These are phyloP conservation scores for Candida yuanshanica DNA, from an alignment of 805 yeast genomes.

Conservation along the genomic window DNA sequence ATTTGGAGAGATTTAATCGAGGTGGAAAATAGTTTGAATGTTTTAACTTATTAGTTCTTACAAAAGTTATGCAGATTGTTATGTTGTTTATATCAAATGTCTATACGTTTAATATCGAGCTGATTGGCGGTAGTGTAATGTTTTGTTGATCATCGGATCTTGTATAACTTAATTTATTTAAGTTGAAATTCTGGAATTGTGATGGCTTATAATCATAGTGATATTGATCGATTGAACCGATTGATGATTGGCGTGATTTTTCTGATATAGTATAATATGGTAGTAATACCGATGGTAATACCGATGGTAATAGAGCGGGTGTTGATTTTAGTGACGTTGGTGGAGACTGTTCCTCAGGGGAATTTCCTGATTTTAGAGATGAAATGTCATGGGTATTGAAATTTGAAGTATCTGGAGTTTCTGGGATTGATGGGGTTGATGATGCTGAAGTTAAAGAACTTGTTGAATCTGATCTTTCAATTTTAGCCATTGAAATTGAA, in stretches of 20 bases:
- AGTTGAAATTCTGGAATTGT: not conserved
- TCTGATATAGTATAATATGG: not conserved
- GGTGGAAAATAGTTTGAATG: constrained; percentile 38
- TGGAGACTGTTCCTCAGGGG: not conserved
- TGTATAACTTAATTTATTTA: not conserved
- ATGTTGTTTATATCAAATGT: too few species aligned
- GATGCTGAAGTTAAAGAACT: not conserved
- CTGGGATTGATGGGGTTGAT: not conserved
- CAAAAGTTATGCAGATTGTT: too few species aligned
- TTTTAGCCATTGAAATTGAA: not conserved
- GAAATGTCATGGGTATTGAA: too few species aligned
- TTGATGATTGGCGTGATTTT: not conserved
- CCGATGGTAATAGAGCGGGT: not conserved
- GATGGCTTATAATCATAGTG: not conserved
- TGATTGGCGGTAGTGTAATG: constrained; percentile 1
- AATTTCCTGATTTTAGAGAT: too few species aligned
- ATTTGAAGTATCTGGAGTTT: not conserved
- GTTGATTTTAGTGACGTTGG: not conserved
- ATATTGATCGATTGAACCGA: constrained; percentile 1
- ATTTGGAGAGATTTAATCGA: constrained; percentile 65
- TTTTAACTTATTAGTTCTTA: not conserved
- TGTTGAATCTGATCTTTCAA: not conserved
- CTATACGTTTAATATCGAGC: not conserved
- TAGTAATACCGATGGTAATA: not conserved
- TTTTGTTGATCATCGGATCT: not conserved